These are phyloP conservation scores for Pseudopithomyces maydicus DNA, from an alignment of 2,329 filamentous ascomycete species.

Conservation along the genomic window DNA sequence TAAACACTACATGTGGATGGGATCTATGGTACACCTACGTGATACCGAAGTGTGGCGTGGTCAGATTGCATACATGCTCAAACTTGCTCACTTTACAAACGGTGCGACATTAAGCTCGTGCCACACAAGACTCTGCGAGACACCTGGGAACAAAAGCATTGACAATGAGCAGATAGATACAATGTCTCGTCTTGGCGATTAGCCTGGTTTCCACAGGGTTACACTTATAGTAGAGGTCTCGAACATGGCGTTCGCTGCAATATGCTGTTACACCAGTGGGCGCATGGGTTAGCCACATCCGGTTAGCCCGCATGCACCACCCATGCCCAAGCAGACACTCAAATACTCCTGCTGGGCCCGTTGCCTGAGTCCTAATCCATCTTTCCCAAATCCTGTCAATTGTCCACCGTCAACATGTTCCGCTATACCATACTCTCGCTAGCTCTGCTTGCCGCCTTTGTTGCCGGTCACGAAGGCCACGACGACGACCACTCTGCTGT, in stretches of 20 bases:
- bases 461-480: neutral
- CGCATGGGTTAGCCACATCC: neutral
- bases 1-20: neutral
- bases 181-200: no score
- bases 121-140: neutral
- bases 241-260: no score
- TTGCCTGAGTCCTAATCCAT: neutral
- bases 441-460: neutral
- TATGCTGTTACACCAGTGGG: no score
- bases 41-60: neutral
- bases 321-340: neutral
- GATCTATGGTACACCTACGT: neutral
- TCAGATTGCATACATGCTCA: slow-evolving; percentile 3
- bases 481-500: neutral
- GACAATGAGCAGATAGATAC: neutral
- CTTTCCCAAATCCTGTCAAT: neutral
- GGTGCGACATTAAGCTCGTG: neutral
- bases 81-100: neutral
- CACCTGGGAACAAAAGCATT: neutral
- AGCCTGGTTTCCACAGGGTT: no score
- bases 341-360: neutral
- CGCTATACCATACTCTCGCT: neutral
- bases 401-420: neutral
- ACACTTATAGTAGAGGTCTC: no score
- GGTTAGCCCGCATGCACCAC: neutral